These are phyloP conservation scores for Glycine soja DNA, from an alignment of 306 rosid species.

Conservation along the genomic window DNA sequence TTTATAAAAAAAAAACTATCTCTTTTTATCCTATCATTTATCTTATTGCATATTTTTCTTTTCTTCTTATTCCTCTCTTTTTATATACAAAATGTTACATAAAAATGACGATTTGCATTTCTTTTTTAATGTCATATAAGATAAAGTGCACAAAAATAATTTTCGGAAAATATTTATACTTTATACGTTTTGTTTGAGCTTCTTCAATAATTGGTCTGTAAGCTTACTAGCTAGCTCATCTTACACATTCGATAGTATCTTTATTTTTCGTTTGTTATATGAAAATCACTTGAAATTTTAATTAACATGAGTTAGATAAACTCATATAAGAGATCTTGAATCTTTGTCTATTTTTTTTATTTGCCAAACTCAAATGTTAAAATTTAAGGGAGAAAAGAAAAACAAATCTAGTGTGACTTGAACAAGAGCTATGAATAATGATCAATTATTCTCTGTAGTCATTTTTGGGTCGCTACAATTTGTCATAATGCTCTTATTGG, in stretches of 20 bases:
- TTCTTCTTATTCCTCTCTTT: too few species aligned
- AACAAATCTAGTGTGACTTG: background rate
- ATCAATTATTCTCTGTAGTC: background rate
- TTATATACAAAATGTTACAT: background rate
- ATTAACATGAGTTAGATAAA: background rate
- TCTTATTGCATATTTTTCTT: too few species aligned
- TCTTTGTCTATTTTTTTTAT: background rate
- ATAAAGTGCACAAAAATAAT: background rate
- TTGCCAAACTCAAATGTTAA: background rate
- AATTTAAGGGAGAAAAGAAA: background rate
- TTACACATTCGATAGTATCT: background rate
- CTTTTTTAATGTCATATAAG: background rate
- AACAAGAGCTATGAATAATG: background rate
- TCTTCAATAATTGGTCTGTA: background rate
- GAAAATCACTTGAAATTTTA: background rate
- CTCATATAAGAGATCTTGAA: background rate
- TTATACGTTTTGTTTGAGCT: background rate
- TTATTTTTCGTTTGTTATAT: too few species aligned
- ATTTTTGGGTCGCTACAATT: background rate
- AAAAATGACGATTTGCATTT: background rate
- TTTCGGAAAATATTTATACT: background rate
- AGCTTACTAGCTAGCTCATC: background rate
- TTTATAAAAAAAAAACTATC: too few species aligned
- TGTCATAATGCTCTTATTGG: background rate
- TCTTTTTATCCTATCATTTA: too few species aligned